A percentile compares a stretch with the other conserved stretches of the same genome.
Evolutionary conservation across 2,329 filamentous ascomycete species (phyloP).

Genomic region (Fulvia fulva): DNA sequence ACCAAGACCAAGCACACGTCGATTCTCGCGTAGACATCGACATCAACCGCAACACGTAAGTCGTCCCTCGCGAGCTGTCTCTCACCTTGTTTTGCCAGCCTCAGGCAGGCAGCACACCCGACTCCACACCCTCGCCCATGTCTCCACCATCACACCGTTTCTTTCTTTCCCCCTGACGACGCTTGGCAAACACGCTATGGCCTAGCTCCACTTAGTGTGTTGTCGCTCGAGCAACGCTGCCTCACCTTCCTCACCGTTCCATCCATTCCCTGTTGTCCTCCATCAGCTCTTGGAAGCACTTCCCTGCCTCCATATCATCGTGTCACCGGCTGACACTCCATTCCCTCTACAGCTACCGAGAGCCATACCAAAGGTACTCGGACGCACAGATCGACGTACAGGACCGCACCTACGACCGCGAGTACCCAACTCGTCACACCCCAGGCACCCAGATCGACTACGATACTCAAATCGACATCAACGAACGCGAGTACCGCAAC

Average conservation of each 20-base stretch:
- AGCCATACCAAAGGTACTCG: slow-evolving; percentile 54
- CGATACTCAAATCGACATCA: slow-evolving; percentile 55
- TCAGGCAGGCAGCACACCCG: slow-evolving; percentile 3
- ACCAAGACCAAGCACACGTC: slow-evolving; percentile 22
- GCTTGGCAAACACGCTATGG: slow-evolving; percentile 32
- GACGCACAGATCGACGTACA: slow-evolving; percentile 66
- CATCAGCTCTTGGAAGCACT: slow-evolving; percentile 17
- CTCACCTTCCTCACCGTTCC: slow-evolving; percentile 19
- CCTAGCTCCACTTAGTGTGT: slow-evolving; percentile 30
- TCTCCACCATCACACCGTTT: slow-evolving; percentile 5
- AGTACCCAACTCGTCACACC: slow-evolving; percentile 46
- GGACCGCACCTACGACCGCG: slow-evolving; percentile 45
- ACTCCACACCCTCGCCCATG: not conserved
- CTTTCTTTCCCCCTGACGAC: slow-evolving; percentile 25
- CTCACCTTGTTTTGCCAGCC: not conserved
- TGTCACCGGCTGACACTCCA: slow-evolving; percentile 17
- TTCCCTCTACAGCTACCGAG: slow-evolving; percentile 49
- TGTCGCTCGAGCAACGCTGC: slow-evolving; percentile 31
- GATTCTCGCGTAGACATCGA: slow-evolving; percentile 36
- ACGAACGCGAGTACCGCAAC: slow-evolving; percentile 47
- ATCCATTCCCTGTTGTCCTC: slow-evolving; percentile 24
- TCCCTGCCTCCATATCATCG: slow-evolving; percentile 17
- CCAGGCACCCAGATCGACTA: slow-evolving; percentile 50
- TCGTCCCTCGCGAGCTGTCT: slow-evolving; percentile 9
- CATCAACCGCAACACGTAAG: slow-evolving; percentile 52